Evolutionary conservation across 2,329 filamentous ascomycete species (phyloP).

Genomic region (Scorias spongiosa): DNA sequence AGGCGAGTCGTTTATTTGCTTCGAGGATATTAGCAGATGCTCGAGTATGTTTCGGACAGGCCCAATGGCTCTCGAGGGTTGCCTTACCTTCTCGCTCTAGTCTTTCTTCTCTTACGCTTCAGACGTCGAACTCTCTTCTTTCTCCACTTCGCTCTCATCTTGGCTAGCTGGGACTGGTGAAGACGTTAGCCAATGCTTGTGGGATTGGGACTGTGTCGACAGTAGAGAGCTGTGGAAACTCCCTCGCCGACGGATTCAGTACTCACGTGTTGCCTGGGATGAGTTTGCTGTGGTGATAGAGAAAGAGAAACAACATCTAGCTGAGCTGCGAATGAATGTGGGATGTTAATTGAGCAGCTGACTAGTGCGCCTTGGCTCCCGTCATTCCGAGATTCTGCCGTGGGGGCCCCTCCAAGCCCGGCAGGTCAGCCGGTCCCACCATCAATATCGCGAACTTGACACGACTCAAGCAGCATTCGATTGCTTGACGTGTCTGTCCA

Average conservation of each 20-base stretch:
- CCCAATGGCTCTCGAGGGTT: slow-evolving; percentile 9
- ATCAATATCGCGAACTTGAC: neutral
- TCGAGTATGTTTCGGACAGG: slow-evolving; percentile 1
- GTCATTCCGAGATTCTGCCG: neutral
- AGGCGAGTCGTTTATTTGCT: slow-evolving; percentile 34
- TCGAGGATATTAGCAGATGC: slow-evolving; percentile 7
- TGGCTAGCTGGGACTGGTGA: slow-evolving; percentile 22
- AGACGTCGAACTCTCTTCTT: slow-evolving; percentile 99
- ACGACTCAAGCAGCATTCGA: neutral
- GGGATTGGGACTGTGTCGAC: neutral
- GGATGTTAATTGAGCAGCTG: neutral
- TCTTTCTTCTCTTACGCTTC: slow-evolving; percentile 99
- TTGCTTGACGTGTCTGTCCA: too few species aligned
- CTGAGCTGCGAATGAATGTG: neutral
- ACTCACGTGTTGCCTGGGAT: neutral
- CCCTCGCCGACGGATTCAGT: neutral
- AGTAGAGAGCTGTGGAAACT: neutral
- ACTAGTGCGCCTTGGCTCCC: neutral
- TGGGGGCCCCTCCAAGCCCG: neutral
- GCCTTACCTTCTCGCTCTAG: slow-evolving; percentile 84
- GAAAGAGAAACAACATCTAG: neutral
- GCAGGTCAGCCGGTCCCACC: neutral
- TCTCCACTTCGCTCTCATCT: slow-evolving; percentile 97
- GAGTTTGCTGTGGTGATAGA: neutral
- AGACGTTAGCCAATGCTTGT: neutral